Percentiles rank a stretch among this genome's conserved stretches.
These are phyloP conservation scores for Vitis amurensis DNA, from an alignment of 164 flowering plant species.

Conservation along the genomic window DNA sequence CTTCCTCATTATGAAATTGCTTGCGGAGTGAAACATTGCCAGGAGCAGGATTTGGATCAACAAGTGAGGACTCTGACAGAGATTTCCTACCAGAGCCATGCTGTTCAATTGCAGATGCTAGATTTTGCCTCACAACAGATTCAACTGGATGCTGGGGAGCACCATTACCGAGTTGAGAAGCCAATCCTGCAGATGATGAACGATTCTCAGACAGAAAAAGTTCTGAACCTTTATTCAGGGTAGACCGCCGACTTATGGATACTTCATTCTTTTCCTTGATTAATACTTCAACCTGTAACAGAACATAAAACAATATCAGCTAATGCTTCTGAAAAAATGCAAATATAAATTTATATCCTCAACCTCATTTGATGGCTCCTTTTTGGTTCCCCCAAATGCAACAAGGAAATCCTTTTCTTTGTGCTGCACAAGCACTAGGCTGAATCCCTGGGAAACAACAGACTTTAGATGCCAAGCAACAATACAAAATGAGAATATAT, in stretches of 20 bases:
- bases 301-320: not conserved
- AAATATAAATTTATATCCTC: constrained; percentile 2
- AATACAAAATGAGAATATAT: not conserved
- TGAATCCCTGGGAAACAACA: constrained; percentile 68
- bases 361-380: constrained; percentile 94
- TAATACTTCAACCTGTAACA: constrained; percentile 76
- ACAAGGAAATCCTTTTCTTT: constrained; percentile 86
- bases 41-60: constrained; percentile 45
- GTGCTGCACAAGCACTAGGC: constrained; percentile 83
- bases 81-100: constrained; percentile 94
- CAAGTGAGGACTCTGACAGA: constrained; percentile 57
- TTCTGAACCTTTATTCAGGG: constrained; percentile 46
- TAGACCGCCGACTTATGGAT: constrained; percentile 40
- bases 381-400: constrained; percentile 91
- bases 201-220: constrained; percentile 40
- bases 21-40: constrained; percentile 75
- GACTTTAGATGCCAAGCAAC: constrained; percentile 4
- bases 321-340: not conserved
- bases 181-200: constrained; percentile 34
- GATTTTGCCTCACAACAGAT: constrained; percentile 57
- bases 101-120: constrained; percentile 71
- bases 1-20: constrained; percentile 65
- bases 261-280: constrained; percentile 62
- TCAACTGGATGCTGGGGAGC: constrained; percentile 42
- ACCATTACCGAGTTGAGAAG: constrained; percentile 30